Percentiles rank a stretch among this genome's conserved stretches.
Conservation (phyloP, 345 rosid species). For the Linum tenue region DNA sequence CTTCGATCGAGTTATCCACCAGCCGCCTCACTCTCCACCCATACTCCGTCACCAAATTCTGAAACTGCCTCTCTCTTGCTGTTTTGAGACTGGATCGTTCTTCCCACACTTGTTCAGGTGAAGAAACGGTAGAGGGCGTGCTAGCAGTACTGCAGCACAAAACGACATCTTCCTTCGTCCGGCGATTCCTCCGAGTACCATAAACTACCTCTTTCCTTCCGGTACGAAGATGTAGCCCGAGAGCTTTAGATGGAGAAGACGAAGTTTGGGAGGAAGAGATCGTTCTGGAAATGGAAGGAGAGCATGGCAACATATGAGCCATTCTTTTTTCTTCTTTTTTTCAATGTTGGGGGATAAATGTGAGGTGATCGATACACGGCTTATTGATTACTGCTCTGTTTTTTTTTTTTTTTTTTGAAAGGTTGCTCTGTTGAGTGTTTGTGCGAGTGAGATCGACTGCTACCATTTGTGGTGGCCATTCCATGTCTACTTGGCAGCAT, state of each 20-base stretch:
- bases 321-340: too few species aligned
- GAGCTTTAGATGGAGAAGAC: not conserved
- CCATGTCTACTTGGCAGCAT: too few species aligned
- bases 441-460: too few species aligned
- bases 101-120: not conserved
- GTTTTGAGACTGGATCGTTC: not conserved
- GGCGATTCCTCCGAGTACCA: not conserved
- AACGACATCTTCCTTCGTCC: not conserved
- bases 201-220: not conserved
- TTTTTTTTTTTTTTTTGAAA: too few species aligned
- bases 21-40: conserved; percentile 73
- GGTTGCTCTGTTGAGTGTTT: not conserved
- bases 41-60: conserved; percentile 37
- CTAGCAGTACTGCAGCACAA: not conserved
- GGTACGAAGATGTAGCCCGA: not conserved
- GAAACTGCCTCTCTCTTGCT: conserved; percentile 13
- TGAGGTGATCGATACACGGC: not conserved
- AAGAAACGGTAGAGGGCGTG: not conserved
- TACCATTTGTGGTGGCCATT: too few species aligned
- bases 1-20: conserved; percentile 34
- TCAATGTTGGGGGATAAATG: not conserved
- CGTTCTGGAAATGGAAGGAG: not conserved
- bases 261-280: not conserved
- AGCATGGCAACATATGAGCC: not conserved
- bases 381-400: not conserved